Evolutionary conservation across 169 alveolate species (phyloP).

Genomic region (Toxoplasma gondii): DNA sequence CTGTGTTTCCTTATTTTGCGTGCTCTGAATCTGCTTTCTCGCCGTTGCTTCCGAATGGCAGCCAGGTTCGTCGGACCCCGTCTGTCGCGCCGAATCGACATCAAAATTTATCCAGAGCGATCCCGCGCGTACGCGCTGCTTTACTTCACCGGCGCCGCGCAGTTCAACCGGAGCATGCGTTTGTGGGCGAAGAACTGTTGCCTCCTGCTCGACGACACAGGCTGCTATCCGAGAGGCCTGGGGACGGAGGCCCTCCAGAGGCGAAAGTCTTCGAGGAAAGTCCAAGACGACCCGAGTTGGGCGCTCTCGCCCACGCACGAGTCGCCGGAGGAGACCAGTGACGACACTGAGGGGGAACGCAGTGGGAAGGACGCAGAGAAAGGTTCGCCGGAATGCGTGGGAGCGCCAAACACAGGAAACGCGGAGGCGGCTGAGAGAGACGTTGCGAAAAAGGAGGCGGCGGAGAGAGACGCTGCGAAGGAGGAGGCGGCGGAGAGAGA

Average conservation of each 20-base stretch:
- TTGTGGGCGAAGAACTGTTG: constrained; percentile 81
- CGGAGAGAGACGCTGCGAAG: too few relatives aligned
- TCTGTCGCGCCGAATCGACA: constrained; percentile 82
- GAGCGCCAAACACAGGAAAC: too few relatives aligned
- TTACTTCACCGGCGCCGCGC: constrained; percentile 88
- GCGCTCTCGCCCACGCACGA: neutral
- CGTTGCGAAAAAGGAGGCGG: too few relatives aligned
- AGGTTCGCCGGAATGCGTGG: too few relatives aligned
- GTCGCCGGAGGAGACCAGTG: neutral
- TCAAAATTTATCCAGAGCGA: constrained; percentile 83
- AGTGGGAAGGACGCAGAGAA: neutral
- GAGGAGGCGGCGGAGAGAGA: too few relatives aligned
- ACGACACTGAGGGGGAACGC: neutral
- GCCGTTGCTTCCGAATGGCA: neutral
- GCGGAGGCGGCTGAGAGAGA: too few relatives aligned
- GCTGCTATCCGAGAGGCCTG: constrained; percentile 69
- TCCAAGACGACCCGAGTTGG: neutral
- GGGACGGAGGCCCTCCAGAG: neutral
- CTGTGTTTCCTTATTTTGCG: neutral
- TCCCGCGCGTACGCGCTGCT: constrained; percentile 83
- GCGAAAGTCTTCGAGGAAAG: neutral
- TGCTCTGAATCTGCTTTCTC: neutral
- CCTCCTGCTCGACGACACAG: constrained; percentile 83
- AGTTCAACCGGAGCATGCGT: constrained; percentile 84
- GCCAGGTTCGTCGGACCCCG: constrained; percentile 11